phyloP scores from a whole-genome alignment of 441 rosid species.

The Isatis lusitanica region DNA sequence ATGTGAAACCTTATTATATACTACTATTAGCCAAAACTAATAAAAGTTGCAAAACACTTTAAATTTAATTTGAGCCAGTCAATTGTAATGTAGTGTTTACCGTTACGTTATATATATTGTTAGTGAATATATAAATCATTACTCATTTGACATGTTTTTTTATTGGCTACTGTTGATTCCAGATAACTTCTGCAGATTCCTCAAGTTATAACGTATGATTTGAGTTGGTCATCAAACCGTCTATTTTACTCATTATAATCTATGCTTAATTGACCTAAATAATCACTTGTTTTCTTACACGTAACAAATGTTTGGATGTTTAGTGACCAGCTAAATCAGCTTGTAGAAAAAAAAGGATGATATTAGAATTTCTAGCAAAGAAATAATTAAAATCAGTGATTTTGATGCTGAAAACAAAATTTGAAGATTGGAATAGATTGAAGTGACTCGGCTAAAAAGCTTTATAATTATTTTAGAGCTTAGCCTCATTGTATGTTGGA shows the following conservation, averaged over 20 bases:
- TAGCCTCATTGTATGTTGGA: slow-evolving; percentile 41
- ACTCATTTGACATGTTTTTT: background rate
- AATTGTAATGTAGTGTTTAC: background rate
- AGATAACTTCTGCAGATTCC: background rate
- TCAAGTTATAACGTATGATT: background rate
- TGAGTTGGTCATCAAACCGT: background rate
- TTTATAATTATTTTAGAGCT: background rate
- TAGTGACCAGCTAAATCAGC: background rate
- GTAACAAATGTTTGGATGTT: background rate
- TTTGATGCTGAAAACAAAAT: slow-evolving; percentile 17
- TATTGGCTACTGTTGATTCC: background rate
- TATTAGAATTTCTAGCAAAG: background rate
- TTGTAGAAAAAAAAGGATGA: background rate
- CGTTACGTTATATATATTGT: background rate
- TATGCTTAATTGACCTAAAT: background rate
- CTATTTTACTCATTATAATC: background rate
- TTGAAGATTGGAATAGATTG: slow-evolving; percentile 24
- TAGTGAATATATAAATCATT: background rate
- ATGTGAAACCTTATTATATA: background rate
- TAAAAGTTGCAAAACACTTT: background rate
- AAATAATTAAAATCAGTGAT: slow-evolving; percentile 11
- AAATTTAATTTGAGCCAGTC: background rate
- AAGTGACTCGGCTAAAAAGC: slow-evolving; percentile 28
- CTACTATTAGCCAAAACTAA: background rate
- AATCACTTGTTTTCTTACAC: background rate